Conservation (phyloP, 768 basidiomycete genomes). For the Tulasnella sp. region DNA sequence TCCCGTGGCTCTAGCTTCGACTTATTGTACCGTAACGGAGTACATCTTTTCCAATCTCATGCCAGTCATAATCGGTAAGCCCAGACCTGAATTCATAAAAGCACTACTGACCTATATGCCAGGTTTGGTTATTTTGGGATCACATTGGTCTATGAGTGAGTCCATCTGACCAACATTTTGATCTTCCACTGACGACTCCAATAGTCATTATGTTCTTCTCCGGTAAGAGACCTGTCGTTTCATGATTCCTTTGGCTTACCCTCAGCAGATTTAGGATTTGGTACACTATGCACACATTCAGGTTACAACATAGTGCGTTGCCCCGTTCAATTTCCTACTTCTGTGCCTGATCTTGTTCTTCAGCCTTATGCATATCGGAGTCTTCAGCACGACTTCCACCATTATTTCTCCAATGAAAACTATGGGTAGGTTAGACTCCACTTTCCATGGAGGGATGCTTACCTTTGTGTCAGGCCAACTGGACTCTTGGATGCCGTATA, state of each 20-base stretch:
- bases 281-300: background rate
- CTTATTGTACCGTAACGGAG: conserved; percentile 4
- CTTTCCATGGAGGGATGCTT: background rate
- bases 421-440: background rate
- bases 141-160: conserved; percentile 13
- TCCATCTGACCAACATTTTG: background rate
- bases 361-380: conserved; percentile 3
- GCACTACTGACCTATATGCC: background rate
- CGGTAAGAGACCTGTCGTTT: no score
- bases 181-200: background rate
- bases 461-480: background rate
- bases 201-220: conserved; percentile 13
- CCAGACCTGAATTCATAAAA: background rate
- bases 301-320: conserved; percentile 14
- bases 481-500: conserved; percentile 10
- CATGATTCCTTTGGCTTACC: no score
- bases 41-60: conserved; percentile 4
- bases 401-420: conserved; percentile 10
- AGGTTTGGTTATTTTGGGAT: conserved; percentile 7
- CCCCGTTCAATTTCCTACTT: background rate
- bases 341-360: background rate
- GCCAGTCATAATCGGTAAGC: conserved; percentile 7
- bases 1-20: conserved; percentile 10
- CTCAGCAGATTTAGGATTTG: conserved; percentile 6
- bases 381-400: conserved; percentile 8